Evolutionary conservation across 202 grass and related monocot genomes (phyloP), one percentile per base, ranked within the genome.

Genomic region (Panicum hallii): DNA sequence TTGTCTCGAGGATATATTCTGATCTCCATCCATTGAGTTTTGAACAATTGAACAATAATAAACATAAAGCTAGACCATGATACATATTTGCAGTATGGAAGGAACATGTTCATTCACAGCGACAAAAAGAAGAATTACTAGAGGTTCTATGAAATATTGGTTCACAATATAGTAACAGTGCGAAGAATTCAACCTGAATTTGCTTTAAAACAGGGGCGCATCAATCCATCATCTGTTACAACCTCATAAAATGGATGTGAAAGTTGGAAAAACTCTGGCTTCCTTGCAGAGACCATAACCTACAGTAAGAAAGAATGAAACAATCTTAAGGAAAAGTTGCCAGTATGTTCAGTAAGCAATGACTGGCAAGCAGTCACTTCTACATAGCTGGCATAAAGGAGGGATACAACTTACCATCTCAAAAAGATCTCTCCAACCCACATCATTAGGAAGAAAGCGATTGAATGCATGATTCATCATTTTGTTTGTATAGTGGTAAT

Each of bases 381-480:
- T 75, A 70, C 34, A 65, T 57, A 62, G 45, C 45, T 54, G 67
- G 53, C 53, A 83, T 79, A 71, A 47, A 45, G 40, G 56, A 71
- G 65, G 49, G 26, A 84, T 54, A 19, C n/a, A 78, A 76, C 78
- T 90, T 83, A 98, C 95, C 95, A 98, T 98, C 65, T 98, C 95
- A 83, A 98, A 98, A 53, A 98, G 81, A 84, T 98, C 95, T 90
- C 95, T 88, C 95, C 95, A 98, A 84, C 78, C 83, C 87, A 93
- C 93, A 80, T 92, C 95, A 90, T 98, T 98, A 70, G 95, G 95
- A 90, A 98, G 95, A 87, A 95, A 98, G 34, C 88, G 87, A 90
- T 98, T 92, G 89, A 95, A 98, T 68, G 95, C 89, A 84, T 94
- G 89, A 80, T 95, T 90, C 95, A 98, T 95, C 95, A 98, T 95